Conservation (phyloP, 306 rosid genomes). For the Mucuna pruriens region DNA sequence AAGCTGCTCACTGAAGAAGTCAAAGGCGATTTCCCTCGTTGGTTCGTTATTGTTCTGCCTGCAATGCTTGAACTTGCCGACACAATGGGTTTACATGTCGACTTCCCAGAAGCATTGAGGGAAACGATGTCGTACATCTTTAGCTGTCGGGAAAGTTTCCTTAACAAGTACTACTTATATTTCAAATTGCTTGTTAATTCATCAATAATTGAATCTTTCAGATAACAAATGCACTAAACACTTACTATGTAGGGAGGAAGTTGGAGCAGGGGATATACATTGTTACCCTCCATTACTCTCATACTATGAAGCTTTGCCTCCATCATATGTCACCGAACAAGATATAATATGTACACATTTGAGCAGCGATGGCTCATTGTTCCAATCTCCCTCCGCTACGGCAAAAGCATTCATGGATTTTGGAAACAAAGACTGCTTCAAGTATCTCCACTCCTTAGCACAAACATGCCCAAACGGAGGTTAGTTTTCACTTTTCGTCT, state of each 20-base stretch:
- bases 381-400: conserved; percentile 53
- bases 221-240: neutral
- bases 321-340: conserved; percentile 28
- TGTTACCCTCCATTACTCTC: conserved; percentile 36
- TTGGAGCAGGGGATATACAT: neutral
- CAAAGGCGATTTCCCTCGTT: conserved; percentile 22
- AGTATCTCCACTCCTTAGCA: conserved; percentile 40
- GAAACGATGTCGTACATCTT: conserved; percentile 2
- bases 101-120: neutral
- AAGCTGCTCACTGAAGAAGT: conserved; percentile 32
- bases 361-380: conserved; percentile 47
- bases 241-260: conserved; percentile 19
- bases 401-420: conserved; percentile 46
- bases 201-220: neutral
- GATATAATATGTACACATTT: conserved; percentile 38
- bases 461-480: conserved; percentile 50
- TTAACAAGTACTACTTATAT: conserved; percentile 19
- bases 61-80: conserved; percentile 46
- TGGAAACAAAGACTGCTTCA: conserved; percentile 31
- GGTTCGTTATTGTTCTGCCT: conserved; percentile 46
- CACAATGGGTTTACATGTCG: conserved; percentile 12
- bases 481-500: too few species aligned
- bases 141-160: conserved; percentile 8
- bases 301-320: conserved; percentile 49
- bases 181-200: neutral